phyloP scores from a whole-genome alignment of 2,329 filamentous ascomycete genomes.

The Epichloe baconii region DNA sequence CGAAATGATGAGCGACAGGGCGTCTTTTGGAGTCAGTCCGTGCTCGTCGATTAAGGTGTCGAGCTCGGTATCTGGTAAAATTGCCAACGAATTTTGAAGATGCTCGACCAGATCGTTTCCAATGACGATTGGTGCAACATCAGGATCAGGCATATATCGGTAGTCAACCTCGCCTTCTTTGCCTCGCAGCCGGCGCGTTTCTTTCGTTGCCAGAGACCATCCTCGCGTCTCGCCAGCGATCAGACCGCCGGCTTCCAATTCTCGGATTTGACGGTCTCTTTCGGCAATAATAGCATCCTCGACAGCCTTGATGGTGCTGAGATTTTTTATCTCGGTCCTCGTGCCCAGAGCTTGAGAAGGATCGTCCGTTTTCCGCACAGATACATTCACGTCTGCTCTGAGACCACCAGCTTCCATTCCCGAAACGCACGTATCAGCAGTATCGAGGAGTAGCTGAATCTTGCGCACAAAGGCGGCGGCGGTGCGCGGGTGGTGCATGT shows the following conservation, averaged over 20 bases:
- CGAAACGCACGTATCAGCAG: conserved; percentile 72
- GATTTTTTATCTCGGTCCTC: conserved; percentile 96
- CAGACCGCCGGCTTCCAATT: conserved; percentile 61
- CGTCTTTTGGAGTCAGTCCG: conserved; percentile 67
- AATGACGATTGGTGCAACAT: conserved; percentile 69
- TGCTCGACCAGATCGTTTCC: conserved; percentile 53
- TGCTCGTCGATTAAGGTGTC: conserved; percentile 48
- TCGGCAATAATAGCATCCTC: conserved; percentile 92
- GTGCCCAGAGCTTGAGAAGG: conserved; percentile 49
- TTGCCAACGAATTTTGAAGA: conserved; percentile 50
- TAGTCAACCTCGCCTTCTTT: conserved; percentile 98
- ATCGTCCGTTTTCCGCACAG: conserved; percentile 51
- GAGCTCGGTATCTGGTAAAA: conserved; percentile 59
- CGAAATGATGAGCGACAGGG: conserved; percentile 61
- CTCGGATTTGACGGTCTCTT: conserved; percentile 70
- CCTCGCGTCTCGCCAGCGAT: conserved; percentile 83
- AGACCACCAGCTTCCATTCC: conserved; percentile 92
- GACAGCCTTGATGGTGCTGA: conserved; percentile 88
- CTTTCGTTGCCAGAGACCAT: conserved; percentile 74
- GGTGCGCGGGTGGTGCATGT: conserved; percentile 76
- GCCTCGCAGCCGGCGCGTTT: conserved; percentile 69
- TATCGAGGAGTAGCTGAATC: conserved; percentile 65
- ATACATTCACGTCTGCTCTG: conserved; percentile 91
- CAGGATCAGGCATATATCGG: conserved; percentile 95
- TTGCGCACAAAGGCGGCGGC: conserved; percentile 84